These are phyloP conservation scores for Deuterostichococcus epilithicus DNA, from an alignment of 139 green algal genomes.

Conservation along the genomic window DNA sequence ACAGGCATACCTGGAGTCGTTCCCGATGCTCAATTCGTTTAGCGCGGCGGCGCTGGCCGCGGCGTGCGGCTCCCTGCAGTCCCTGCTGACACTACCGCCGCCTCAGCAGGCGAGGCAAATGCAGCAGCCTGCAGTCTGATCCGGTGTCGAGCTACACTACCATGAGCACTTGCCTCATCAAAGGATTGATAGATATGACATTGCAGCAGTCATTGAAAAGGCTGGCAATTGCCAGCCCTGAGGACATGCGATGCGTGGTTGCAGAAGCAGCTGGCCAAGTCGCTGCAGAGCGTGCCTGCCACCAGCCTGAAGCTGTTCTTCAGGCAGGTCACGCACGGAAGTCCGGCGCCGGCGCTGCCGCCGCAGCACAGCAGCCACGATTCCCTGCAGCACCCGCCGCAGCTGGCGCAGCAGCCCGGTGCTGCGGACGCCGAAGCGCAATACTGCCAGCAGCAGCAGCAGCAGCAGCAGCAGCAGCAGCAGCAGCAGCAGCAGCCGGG, in stretches of 20 bases:
- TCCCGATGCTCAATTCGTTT: slow-evolving; percentile 32
- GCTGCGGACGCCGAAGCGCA: not conserved
- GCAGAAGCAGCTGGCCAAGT: slow-evolving; percentile 15
- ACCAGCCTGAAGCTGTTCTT: slow-evolving; percentile 31
- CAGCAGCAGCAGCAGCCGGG: slow-evolving; percentile 7
- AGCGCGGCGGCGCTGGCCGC: slow-evolving; percentile 24
- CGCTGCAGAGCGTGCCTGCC: slow-evolving; percentile 14
- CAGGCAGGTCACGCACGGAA: slow-evolving; percentile 15
- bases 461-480: not conserved
- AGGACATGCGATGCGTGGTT: not conserved
- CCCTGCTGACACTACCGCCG: slow-evolving; percentile 24
- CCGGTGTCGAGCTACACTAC: no score
- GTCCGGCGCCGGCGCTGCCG: not conserved
- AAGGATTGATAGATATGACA: no score
- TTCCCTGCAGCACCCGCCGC: slow-evolving; percentile 1
- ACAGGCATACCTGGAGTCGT: slow-evolving; percentile 23
- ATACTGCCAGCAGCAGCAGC: not conserved
- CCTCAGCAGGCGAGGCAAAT: not conserved
- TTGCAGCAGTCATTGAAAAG: no score
- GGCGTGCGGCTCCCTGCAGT: slow-evolving; percentile 9
- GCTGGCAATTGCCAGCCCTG: no score
- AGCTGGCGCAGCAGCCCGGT: not conserved
- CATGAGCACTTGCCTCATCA: not conserved
- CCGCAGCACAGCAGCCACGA: not conserved
- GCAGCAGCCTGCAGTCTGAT: no score